A percentile compares a stretch with the other conserved stretches of the same genome.
These are phyloP conservation scores for Abelmoschus esculentus DNA, from an alignment of 345 rosid genomes.

Conservation along the genomic window DNA sequence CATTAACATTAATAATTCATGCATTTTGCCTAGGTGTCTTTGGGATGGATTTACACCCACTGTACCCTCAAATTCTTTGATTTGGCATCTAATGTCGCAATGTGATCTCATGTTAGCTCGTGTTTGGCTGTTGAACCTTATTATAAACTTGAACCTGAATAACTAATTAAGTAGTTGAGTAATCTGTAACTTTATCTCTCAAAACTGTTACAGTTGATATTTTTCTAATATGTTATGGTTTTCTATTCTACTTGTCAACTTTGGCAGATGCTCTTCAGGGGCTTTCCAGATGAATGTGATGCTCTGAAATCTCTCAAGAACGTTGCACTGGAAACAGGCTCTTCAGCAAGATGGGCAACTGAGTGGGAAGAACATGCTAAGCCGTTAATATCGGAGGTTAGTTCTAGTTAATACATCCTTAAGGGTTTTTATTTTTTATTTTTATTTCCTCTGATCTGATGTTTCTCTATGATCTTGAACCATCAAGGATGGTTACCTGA, in stretches of 20 bases:
- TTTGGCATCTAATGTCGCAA: not conserved
- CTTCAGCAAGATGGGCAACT: constrained; percentile 58
- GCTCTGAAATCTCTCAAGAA: constrained; percentile 49
- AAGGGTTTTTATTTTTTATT: not conserved
- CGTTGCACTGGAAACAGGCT: constrained; percentile 60
- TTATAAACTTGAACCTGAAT: not conserved
- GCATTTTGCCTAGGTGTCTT: not conserved
- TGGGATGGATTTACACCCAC: not conserved
- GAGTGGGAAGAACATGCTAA: constrained; percentile 94
- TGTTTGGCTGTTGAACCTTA: not conserved
- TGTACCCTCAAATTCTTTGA: not conserved
- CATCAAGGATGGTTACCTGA: not conserved
- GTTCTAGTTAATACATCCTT: constrained; percentile 14
- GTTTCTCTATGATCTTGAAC: not conserved
- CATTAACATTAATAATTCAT: not conserved
- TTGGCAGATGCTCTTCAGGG: constrained; percentile 71
- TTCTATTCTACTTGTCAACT: not conserved
- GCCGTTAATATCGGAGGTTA: constrained; percentile 56
- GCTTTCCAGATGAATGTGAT: constrained; percentile 64
- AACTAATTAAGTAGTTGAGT: not conserved
- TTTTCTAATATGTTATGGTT: not conserved
- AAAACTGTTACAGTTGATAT: not conserved
- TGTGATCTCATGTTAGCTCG: not conserved
- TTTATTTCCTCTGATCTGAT: not conserved
- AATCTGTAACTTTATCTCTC: not conserved